Evolutionary conservation across 768 basidiomycete species (phyloP), one percentile per base, ranked within the genome.

Genomic region (Nevesoporus exiguus): DNA sequence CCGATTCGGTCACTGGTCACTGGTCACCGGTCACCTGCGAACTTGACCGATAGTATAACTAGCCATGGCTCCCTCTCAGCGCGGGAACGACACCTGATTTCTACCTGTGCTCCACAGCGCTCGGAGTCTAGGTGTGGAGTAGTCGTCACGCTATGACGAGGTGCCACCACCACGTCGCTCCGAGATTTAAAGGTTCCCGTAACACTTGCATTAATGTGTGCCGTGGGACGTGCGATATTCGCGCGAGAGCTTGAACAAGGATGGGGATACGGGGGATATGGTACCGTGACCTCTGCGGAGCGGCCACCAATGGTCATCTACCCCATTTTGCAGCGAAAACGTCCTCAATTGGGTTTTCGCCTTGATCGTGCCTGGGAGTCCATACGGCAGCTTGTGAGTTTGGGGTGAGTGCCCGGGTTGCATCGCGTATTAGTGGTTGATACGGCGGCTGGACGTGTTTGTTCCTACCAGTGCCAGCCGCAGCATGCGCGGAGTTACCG

Each of bases 401-500:
- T 60, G 10, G 43, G 29, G 22, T 19, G 15, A 24, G 37, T n/a
- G n/a, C n/a, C n/a, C n/a, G 25, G 37, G 34, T 15, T 24, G 25
- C 40, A 30, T 39, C 45, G n/a, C 29, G n/a, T 7, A 33, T n/a
- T 41, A 21, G 7, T n/a, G n/a, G 34, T n/a, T 36, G 8, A 43
- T 52, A 25, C 25, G 39, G 47, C 9, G 40, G 51, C 43, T 46
- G 47, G 47, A 19, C 14, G n/a, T 61, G 47, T 60, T 63, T 59
- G 54, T 47, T 33, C 36, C 9, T 46, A 17, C 43, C 55, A 52
- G 49, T 61, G 59, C 51, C 41, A 43, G 49, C 56, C 60, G 27
- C 60, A 41, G 34, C 45, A 17, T 21, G 34, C 14, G 34, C 34
- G 34, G 34, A 31, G 44, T 25, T 15, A 13, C 29, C 19, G 29